phyloP scores from a whole-genome alignment of 2,329 filamentous ascomycete genomes.

The Bertia moriformis region DNA sequence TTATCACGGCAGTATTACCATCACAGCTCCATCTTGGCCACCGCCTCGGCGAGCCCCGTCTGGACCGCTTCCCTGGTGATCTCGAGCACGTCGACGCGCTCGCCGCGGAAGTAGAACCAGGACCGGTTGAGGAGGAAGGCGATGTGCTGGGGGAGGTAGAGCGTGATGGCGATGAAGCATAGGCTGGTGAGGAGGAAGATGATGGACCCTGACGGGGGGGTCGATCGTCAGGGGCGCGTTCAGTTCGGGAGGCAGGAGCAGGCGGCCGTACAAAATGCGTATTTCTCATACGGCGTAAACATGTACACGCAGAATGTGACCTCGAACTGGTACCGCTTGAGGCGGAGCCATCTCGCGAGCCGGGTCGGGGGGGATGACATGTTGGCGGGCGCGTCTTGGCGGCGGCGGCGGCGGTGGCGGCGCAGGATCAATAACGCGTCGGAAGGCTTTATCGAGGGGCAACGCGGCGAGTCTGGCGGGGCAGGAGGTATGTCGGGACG shows the following conservation, averaged over 20 bases:
- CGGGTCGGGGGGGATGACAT: slow-evolving; percentile 28
- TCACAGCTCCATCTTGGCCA: background rate
- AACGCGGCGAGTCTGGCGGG: too few relatives aligned
- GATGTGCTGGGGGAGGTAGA: slow-evolving; percentile 90
- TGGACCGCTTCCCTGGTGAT: slow-evolving; percentile 26
- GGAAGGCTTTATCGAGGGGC: too few relatives aligned
- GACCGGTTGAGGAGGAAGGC: slow-evolving; percentile 68
- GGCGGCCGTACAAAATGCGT: slow-evolving; percentile 77
- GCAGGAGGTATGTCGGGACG: too few relatives aligned
- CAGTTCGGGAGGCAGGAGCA: slow-evolving; percentile 1
- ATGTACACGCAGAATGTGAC: slow-evolving; percentile 95
- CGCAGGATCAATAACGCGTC: background rate
- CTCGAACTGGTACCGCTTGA: slow-evolving; percentile 97
- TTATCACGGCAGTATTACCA: too few relatives aligned
- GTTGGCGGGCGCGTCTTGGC: slow-evolving; percentile 13
- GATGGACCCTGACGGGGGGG: slow-evolving; percentile 53
- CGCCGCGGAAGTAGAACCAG: slow-evolving; percentile 90
- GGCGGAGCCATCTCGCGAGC: slow-evolving; percentile 72
- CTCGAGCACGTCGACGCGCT: slow-evolving; percentile 40
- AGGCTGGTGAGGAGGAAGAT: slow-evolving; percentile 81
- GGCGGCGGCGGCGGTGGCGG: background rate
- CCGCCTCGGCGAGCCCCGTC: slow-evolving; percentile 6
- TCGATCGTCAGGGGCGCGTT: background rate
- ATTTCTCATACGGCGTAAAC: slow-evolving; percentile 89
- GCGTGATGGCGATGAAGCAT: slow-evolving; percentile 69